These are phyloP conservation scores for Apiotrichum gracile DNA, from an alignment of 1,284 basidiomycete species.

Conservation along the genomic window DNA sequence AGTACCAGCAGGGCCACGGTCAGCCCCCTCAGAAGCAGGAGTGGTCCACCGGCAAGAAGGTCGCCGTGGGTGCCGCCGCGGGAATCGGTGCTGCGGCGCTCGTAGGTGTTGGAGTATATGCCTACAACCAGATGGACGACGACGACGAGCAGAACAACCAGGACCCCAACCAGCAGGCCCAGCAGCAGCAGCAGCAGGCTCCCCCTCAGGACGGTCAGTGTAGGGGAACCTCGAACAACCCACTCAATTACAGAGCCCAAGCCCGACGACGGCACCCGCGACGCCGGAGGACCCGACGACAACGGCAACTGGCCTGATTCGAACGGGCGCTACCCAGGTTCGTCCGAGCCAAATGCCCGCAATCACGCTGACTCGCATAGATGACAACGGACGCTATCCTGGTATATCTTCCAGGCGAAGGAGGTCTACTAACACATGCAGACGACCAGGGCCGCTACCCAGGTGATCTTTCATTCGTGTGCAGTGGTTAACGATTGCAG, in stretches of 20 bases:
- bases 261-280: not conserved
- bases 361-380: too few relatives aligned
- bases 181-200: not conserved
- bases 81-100: not conserved
- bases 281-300: not conserved
- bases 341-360: too few relatives aligned
- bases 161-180: not conserved
- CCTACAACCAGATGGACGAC: not conserved
- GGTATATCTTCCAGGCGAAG: too few relatives aligned
- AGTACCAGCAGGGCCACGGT: not conserved
- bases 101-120: not conserved
- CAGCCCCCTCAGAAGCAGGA: not conserved
- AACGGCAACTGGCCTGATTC: slow-evolving; percentile 2
- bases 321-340: too few relatives aligned
- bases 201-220: not conserved
- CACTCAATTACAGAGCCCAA: too few relatives aligned
- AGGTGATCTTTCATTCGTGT: too few relatives aligned
- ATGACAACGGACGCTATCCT: too few relatives aligned
- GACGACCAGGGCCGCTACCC: too few relatives aligned
- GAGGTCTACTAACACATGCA: too few relatives aligned
- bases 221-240: too few relatives aligned
- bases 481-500: too few relatives aligned
- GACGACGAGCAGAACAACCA: not conserved
- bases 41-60: slow-evolving; percentile 5
- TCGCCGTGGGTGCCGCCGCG: not conserved